phyloP scores from a whole-genome alignment of 306 rosid genomes.

The Acacia crassicarpa region DNA sequence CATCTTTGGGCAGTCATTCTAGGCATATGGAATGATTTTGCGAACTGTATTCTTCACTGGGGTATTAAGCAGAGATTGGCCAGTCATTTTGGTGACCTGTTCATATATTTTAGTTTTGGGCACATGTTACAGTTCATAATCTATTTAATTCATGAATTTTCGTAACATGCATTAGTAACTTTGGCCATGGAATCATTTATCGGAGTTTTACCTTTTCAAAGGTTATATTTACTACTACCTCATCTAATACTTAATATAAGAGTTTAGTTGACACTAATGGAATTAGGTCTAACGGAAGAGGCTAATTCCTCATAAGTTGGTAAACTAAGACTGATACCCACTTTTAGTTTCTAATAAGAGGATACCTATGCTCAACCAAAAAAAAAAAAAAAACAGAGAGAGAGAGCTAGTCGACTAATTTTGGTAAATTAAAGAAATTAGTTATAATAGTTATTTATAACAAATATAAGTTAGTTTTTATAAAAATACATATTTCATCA shows the following conservation, averaged over 20 bases:
- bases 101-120: neutral
- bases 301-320: rapidly evolving
- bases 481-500: no score
- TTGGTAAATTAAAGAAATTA: no score
- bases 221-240: neutral
- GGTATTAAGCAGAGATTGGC: neutral
- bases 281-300: rapidly evolving
- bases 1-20: neutral
- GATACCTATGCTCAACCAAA: no score
- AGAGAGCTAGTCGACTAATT: no score
- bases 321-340: no score
- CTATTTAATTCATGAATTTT: neutral
- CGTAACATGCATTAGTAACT: neutral
- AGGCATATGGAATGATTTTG: neutral
- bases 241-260: no score
- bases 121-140: neutral
- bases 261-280: no score
- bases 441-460: no score
- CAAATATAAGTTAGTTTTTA: no score
- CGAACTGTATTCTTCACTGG: neutral
- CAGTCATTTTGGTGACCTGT: neutral
- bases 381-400: no score
- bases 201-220: neutral
- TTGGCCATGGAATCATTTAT: neutral
- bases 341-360: no score